Conservation (phyloP, 495 filamentous ascomycete genomes). For the Lophium mytilinum region DNA sequence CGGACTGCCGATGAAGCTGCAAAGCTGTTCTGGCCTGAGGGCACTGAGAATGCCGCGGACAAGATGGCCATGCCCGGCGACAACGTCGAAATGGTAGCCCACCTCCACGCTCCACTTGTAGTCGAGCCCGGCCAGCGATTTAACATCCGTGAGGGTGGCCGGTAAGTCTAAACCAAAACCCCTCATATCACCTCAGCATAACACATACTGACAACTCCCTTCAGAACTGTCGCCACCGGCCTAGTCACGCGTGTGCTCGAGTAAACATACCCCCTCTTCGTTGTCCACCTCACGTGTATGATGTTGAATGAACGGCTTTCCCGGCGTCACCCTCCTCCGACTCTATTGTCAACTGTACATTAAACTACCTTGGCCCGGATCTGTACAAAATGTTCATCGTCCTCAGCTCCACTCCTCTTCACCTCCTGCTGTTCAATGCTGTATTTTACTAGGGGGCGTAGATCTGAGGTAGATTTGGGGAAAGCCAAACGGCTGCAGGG, state of each 20-base stretch:
- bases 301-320: neutral
- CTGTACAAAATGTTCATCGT: neutral
- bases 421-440: neutral
- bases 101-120: constrained; percentile 71
- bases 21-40: constrained; percentile 74
- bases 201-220: neutral
- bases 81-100: constrained; percentile 92
- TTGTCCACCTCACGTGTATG: neutral
- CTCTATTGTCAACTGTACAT: neutral
- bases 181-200: neutral
- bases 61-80: constrained; percentile 94
- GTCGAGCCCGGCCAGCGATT: constrained; percentile 85
- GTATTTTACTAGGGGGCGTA: neutral
- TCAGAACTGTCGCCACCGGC: constrained; percentile 22
- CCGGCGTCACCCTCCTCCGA: neutral
- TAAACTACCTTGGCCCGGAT: neutral
- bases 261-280: neutral
- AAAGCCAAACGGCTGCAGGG: too few species aligned
- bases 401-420: neutral
- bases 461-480: neutral
- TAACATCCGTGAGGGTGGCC: constrained; percentile 93
- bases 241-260: constrained; percentile 19
- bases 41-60: constrained; percentile 50
- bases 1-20: constrained; percentile 87
- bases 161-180: constrained; percentile 24